phyloP scores from a whole-genome alignment of 768 basidiomycete genomes.

The Cantharellus anzutake region DNA sequence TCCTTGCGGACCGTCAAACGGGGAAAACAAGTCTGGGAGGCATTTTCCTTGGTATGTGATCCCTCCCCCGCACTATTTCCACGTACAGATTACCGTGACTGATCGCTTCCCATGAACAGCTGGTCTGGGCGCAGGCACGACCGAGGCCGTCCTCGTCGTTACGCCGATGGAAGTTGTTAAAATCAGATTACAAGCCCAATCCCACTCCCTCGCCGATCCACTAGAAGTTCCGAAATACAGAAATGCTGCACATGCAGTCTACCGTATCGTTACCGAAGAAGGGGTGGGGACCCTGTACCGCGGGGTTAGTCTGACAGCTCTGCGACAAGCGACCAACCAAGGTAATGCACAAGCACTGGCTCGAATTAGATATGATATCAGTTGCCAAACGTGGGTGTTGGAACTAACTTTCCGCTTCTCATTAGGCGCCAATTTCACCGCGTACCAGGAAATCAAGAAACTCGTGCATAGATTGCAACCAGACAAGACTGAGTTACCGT shows the following conservation, averaged over 20 bases:
- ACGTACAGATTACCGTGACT: background rate
- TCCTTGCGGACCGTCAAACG: slow-evolving; percentile 53
- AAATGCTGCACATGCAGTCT: slow-evolving; percentile 92
- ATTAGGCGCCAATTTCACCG: slow-evolving; percentile 88
- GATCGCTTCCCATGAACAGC: slow-evolving; percentile 27
- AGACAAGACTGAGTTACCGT: slow-evolving; percentile 58
- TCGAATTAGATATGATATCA: background rate
- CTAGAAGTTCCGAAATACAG: slow-evolving; percentile 84
- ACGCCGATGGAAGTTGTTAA: slow-evolving; percentile 99
- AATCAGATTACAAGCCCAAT: slow-evolving; percentile 93
- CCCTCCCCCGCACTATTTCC: background rate
- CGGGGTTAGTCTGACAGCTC: slow-evolving; percentile 81
- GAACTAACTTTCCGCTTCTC: slow-evolving; percentile 3
- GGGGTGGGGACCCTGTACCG: slow-evolving; percentile 72
- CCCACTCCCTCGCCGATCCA: slow-evolving; percentile 92
- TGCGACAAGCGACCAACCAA: slow-evolving; percentile 95
- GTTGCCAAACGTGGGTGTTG: background rate
- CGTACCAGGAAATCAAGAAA: slow-evolving; percentile 92
- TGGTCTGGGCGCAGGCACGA: slow-evolving; percentile 86
- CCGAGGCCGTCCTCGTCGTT: slow-evolving; percentile 86
- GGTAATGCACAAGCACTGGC: slow-evolving; percentile 24
- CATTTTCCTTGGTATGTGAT: slow-evolving; percentile 59
- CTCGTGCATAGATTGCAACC: slow-evolving; percentile 63
- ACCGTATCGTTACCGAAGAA: slow-evolving; percentile 85
- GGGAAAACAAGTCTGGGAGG: slow-evolving; percentile 61